Conservation (phyloP, 768 basidiomycete species). For the Amyloporia xantha region DNA sequence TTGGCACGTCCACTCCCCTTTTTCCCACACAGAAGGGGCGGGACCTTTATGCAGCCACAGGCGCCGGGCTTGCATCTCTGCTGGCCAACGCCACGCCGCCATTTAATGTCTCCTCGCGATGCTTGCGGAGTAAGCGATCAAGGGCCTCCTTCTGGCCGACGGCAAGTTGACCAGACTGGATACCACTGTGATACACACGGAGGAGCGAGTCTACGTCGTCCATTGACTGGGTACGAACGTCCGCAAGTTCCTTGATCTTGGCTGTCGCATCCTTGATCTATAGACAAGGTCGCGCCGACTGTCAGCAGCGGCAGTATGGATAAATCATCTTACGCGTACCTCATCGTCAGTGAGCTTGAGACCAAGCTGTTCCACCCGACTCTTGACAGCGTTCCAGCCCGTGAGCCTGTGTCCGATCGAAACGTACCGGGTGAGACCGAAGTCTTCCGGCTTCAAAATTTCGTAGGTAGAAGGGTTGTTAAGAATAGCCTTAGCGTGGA, state of each 20-base stretch:
- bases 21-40: too few relatives aligned
- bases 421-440: constrained; percentile 95
- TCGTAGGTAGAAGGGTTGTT: constrained; percentile 99
- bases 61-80: constrained; percentile 4
- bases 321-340: constrained; percentile 32
- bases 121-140: constrained; percentile 78
- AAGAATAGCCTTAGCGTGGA: constrained; percentile 99
- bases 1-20: too few relatives aligned
- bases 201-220: constrained; percentile 97
- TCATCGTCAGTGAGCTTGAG: constrained; percentile 86
- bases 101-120: constrained; percentile 38
- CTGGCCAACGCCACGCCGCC: constrained; percentile 2
- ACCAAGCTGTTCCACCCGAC: constrained; percentile 94
- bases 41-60: constrained; percentile 5
- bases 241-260: constrained; percentile 99
- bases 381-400: constrained; percentile 99
- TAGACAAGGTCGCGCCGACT: too few relatives aligned
- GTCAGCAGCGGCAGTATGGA: too few relatives aligned
- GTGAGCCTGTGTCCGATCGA: constrained; percentile 96
- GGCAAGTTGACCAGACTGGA: constrained; percentile 84
- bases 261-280: constrained; percentile 98
- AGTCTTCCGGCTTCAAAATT: constrained; percentile 98
- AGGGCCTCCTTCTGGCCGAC: constrained; percentile 93
- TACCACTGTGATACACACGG: constrained; percentile 92
- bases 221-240: constrained; percentile 97